Evolutionary conservation across 208 protist species (phyloP), one percentile per base, ranked within the genome.

Genomic region (Jaenimonas drosophilae): DNA sequence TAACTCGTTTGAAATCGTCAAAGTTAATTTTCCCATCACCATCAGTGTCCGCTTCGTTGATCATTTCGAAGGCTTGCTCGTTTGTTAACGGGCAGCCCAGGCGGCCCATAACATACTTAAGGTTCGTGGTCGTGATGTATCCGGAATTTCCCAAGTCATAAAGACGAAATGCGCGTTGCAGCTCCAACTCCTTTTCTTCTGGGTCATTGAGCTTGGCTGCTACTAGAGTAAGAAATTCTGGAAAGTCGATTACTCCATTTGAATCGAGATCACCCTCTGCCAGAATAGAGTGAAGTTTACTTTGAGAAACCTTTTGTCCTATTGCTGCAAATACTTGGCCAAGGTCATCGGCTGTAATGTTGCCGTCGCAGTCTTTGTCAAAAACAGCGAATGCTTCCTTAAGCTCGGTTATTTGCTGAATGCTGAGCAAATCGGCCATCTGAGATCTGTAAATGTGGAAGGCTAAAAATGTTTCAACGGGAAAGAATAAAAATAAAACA

Each of bases 311-410:
- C 48, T 96, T 97, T 59, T 98, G 92, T 2, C 98, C 98, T 17
- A 99, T 88, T 9, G 97, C 98, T 23, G 94, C 76, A 93, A 99
- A 99, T 7, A 99, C 97, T 17, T 98, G 97, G 46, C 93, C 97
- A 2, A 99, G 72, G 73, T 99, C 98, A 28, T 98, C 97, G 3
- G 97, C 91, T 0, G 96, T 98, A 67, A 99, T 99, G 38, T 70
- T 92, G 20, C 98, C 98, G 87, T 99, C 97, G 44, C 94, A 89
- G 58, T 99, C 96, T 48, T 89, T 97, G 63, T 99, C 99, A 69
- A 99, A 99, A 9, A 99, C 77, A 32, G 94, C 91, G 84, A 99
- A 99, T 1, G 98, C 98, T 64, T 99, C 99, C 76, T 99, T 99
- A 61, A 99, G 98, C 75, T 99, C 98, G 11, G 94, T 96, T 39